Percentiles rank a stretch among this genome's conserved stretches.
phyloP scores from a whole-genome alignment of 768 basidiomycete species.

The Mycena galopus region DNA sequence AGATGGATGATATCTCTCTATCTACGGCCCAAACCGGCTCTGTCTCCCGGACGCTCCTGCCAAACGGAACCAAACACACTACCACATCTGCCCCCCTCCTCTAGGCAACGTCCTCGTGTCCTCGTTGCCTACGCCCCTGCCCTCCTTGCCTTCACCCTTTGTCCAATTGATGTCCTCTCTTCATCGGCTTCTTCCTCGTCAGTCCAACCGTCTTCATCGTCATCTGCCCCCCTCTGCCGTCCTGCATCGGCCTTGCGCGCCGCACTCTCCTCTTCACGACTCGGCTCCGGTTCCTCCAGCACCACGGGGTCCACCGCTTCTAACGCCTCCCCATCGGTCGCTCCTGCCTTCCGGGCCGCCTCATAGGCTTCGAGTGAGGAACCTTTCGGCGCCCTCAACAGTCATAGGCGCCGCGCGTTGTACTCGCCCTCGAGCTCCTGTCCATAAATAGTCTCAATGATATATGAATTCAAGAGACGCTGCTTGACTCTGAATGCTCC shows the following conservation, averaged over 20 bases:
- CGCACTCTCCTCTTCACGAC: constrained; percentile 32
- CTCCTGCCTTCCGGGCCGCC: background rate
- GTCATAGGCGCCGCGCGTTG: background rate
- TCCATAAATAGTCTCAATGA: background rate
- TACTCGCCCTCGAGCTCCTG: background rate
- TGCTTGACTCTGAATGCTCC: background rate
- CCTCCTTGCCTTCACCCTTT: constrained; percentile 1
- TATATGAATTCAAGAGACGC: background rate
- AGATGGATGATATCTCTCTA: too few relatives aligned
- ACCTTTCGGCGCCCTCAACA: background rate
- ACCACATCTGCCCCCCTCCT: background rate
- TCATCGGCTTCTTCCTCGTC: constrained; percentile 6
- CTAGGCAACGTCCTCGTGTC: constrained; percentile 19
- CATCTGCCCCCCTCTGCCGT: background rate
- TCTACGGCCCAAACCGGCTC: too few relatives aligned
- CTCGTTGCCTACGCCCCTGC: constrained; percentile 13
- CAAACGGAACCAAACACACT: too few relatives aligned
- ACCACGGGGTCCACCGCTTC: background rate
- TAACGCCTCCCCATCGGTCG: background rate
- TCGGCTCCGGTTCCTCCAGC: constrained; percentile 1
- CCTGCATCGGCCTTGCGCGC: constrained; percentile 35
- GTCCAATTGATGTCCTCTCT: constrained; percentile 3
- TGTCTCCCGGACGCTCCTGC: too few relatives aligned
- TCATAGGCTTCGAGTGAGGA: background rate
- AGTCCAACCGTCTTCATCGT: constrained; percentile 3